Percentiles rank a stretch among this genome's conserved stretches.
Conservation (phyloP, 768 basidiomycete genomes). For the Pisolithus microcarpus region DNA sequence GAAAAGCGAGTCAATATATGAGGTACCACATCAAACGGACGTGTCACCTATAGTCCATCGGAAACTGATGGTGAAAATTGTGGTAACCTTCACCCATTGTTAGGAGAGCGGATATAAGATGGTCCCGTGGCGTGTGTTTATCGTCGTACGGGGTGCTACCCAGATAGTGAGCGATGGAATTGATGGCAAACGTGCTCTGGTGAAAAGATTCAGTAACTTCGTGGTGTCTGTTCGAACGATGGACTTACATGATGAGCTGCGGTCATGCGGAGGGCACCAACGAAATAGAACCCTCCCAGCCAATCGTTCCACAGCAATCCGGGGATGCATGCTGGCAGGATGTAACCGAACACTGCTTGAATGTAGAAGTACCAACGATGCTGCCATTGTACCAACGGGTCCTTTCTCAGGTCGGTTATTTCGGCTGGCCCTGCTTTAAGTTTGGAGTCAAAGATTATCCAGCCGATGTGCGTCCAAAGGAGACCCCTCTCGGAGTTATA, state of each 20-base stretch:
- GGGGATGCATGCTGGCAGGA: constrained; percentile 62
- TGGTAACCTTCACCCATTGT: constrained; percentile 69
- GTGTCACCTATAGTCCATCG: constrained; percentile 49
- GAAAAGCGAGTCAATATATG: constrained; percentile 4
- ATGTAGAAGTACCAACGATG: constrained; percentile 67
- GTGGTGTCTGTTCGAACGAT: background rate
- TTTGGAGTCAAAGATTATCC: constrained; percentile 75
- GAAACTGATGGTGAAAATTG: constrained; percentile 85
- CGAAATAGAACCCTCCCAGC: constrained; percentile 70
- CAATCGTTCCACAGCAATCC: constrained; percentile 71
- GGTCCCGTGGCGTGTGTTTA: constrained; percentile 68
- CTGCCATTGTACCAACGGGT: constrained; percentile 69
- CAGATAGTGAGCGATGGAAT: constrained; percentile 81
- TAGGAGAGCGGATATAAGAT: constrained; percentile 71
- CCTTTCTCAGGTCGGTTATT: constrained; percentile 62
- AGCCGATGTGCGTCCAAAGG: constrained; percentile 75
- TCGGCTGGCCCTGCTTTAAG: constrained; percentile 67
- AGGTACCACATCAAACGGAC: background rate
- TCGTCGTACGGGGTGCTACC: constrained; percentile 80
- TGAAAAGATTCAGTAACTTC: constrained; percentile 1
- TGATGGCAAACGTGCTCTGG: constrained; percentile 83
- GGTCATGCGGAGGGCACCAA: constrained; percentile 61
- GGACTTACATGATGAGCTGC: constrained; percentile 74
- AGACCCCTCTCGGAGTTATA: constrained; percentile 76
- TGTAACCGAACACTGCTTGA: constrained; percentile 58